A percentile compares a stretch with the other conserved stretches of the same genome.
These are phyloP conservation scores for Rhizopogon roseolus DNA, from an alignment of 768 basidiomycete species.

Conservation along the genomic window DNA sequence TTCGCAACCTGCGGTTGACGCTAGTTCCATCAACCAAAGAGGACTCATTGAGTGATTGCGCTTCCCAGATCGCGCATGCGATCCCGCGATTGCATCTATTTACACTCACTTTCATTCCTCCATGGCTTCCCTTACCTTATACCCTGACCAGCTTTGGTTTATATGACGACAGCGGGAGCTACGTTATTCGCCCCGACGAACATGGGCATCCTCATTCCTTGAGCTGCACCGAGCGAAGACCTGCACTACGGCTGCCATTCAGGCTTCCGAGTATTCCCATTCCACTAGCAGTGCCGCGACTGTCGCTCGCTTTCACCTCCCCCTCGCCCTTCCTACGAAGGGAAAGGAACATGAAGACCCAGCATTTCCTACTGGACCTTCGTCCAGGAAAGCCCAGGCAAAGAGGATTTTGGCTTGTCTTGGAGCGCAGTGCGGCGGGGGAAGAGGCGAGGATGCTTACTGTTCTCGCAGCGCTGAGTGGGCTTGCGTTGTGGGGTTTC, in stretches of 20 bases:
- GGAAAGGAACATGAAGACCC: conserved; percentile 19
- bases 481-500: conserved; percentile 27
- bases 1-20: conserved; percentile 57
- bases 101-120: conserved; percentile 60
- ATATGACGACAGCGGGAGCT: conserved; percentile 42
- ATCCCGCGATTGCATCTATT: conserved; percentile 68
- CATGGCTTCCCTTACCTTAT: conserved; percentile 45
- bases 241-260: conserved; percentile 20
- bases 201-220: conserved; percentile 60
- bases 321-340: conserved; percentile 29
- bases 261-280: conserved; percentile 15
- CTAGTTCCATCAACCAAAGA: conserved; percentile 67
- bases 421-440: conserved; percentile 59
- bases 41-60: conserved; percentile 52
- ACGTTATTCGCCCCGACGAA: conserved; percentile 53
- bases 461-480: conserved; percentile 21
- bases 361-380: conserved; percentile 20
- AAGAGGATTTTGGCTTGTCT: conserved; percentile 39
- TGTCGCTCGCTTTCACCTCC: conserved; percentile 24
- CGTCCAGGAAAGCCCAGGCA: conserved; percentile 32
- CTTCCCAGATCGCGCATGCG: conserved; percentile 54
- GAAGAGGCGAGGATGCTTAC: conserved; percentile 48
- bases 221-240: conserved; percentile 43
- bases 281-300: conserved; percentile 23
- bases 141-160: conserved; percentile 39